These are phyloP conservation scores for Flaveria sonorensis DNA, from an alignment of 129 eudicot species.

Conservation along the genomic window DNA sequence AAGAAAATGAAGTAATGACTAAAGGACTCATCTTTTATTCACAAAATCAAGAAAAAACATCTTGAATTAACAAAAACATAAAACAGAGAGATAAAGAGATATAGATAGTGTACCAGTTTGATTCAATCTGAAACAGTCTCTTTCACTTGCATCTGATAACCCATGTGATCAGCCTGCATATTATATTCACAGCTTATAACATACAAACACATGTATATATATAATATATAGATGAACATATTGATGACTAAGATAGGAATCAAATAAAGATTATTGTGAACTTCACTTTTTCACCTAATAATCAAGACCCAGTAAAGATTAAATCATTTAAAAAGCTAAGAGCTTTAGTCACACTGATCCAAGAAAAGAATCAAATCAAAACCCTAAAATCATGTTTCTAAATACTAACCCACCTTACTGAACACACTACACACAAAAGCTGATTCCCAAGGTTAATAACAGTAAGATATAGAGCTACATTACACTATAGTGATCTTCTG, in stretches of 20 bases:
- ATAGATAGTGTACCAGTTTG: slow-evolving; percentile 34
- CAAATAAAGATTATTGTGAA: slow-evolving; percentile 36
- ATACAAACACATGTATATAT: slow-evolving; percentile 7
- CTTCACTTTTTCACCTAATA: slow-evolving; percentile 37
- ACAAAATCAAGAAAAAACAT: slow-evolving; percentile 16
- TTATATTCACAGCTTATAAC: slow-evolving; percentile 29
- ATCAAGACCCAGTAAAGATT: slow-evolving; percentile 33
- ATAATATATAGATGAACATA: slow-evolving; percentile 22
- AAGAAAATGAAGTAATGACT: slow-evolving; percentile 19
- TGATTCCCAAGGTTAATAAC: slow-evolving; percentile 25
- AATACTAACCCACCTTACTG: slow-evolving; percentile 25
- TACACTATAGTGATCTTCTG: slow-evolving; percentile 7
- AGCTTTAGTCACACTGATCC: slow-evolving; percentile 68
- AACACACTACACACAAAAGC: slow-evolving; percentile 27
- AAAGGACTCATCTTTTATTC: slow-evolving; percentile 17
- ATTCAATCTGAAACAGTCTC: slow-evolving; percentile 37
- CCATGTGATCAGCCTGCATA: slow-evolving; percentile 45
- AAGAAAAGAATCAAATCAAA: slow-evolving; percentile 47
- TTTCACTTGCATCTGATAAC: slow-evolving; percentile 35
- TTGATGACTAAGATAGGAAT: slow-evolving; percentile 36
- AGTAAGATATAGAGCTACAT: slow-evolving; percentile 34
- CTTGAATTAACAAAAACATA: neutral
- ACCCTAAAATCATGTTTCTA: slow-evolving; percentile 27
- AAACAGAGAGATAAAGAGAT: slow-evolving; percentile 18
- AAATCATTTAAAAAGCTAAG: slow-evolving; percentile 31